Evolutionary conservation across 495 filamentous ascomycete genomes (phyloP).

Genomic region (Penicillium taxi): DNA sequence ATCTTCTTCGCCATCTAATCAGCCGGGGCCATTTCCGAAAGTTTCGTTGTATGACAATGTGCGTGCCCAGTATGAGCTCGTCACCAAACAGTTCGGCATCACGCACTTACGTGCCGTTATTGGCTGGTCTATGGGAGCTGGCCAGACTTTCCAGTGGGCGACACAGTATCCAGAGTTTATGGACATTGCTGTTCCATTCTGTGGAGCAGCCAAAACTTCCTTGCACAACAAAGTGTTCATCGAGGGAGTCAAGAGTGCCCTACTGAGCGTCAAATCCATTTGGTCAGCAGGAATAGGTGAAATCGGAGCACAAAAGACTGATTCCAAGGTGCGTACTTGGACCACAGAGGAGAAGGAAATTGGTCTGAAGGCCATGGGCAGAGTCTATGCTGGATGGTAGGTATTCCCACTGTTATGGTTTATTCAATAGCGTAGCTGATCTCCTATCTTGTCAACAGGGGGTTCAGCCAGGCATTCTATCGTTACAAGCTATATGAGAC

Average conservation of each 20-base stretch:
- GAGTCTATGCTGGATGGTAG: slow-evolving; percentile 67
- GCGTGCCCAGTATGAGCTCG: slow-evolving; percentile 54
- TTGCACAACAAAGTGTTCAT: slow-evolving; percentile 67
- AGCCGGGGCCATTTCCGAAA: slow-evolving; percentile 50
- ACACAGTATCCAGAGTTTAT: slow-evolving; percentile 64
- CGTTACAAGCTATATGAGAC: slow-evolving; percentile 56
- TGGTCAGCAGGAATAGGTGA: slow-evolving; percentile 42
- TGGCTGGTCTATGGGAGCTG: slow-evolving; percentile 66
- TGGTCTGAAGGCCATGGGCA: slow-evolving; percentile 60
- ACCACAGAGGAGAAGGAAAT: slow-evolving; percentile 46
- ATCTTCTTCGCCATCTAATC: slow-evolving; percentile 62
- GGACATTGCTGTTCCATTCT: slow-evolving; percentile 60
- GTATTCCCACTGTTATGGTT: background rate
- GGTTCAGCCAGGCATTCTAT: slow-evolving; percentile 67
- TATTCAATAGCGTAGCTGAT: background rate
- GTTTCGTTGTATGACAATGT: slow-evolving; percentile 64
- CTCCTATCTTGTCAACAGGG: slow-evolving; percentile 34
- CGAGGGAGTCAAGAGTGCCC: slow-evolving; percentile 59
- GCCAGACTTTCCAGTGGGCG: slow-evolving; percentile 63
- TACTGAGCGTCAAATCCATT: slow-evolving; percentile 54
- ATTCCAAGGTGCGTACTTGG: slow-evolving; percentile 43
- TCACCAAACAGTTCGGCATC: slow-evolving; percentile 56
- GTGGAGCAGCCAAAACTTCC: slow-evolving; percentile 57
- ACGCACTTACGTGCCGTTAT: slow-evolving; percentile 54
- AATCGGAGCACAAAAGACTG: slow-evolving; percentile 25